Evolutionary conservation across 202 grass and related monocot species (phyloP).

Genomic region (Panicum hallii): DNA sequence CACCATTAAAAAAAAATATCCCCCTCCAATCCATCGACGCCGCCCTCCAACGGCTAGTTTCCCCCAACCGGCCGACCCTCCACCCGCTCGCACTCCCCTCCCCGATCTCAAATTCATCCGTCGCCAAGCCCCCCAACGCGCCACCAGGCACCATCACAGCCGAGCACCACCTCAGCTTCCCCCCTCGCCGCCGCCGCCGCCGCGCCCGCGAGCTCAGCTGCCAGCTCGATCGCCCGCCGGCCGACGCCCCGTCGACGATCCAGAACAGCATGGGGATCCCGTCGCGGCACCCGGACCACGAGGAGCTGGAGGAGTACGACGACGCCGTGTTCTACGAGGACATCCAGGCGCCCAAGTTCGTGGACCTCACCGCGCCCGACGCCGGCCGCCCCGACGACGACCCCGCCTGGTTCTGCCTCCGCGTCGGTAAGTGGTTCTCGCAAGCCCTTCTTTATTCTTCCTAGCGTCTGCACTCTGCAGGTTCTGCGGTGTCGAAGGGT

Average conservation of each 20-base stretch:
- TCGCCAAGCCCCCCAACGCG: background rate
- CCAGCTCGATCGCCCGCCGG: background rate
- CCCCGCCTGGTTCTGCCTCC: slow-evolving; percentile 91
- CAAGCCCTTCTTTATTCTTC: background rate
- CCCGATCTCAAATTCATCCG: slow-evolving; percentile 46
- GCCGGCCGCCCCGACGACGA: slow-evolving; percentile 52
- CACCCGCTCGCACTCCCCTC: background rate
- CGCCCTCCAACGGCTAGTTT: slow-evolving; percentile 78
- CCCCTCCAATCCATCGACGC: slow-evolving; percentile 1
- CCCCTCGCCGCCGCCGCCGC: background rate
- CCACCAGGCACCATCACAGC: slow-evolving; percentile 10
- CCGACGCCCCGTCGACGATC: background rate
- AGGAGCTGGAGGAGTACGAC: slow-evolving; percentile 26
- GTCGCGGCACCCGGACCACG: slow-evolving; percentile 25
- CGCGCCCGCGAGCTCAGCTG: slow-evolving; percentile 8
- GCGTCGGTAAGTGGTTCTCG: slow-evolving; percentile 60
- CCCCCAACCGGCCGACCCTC: background rate
- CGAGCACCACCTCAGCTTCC: background rate
- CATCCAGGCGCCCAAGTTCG: slow-evolving; percentile 91
- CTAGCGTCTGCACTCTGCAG: background rate
- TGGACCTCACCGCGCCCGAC: slow-evolving; percentile 84
- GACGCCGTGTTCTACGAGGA: slow-evolving; percentile 83
- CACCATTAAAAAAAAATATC: background rate
- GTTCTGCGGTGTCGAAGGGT: background rate
- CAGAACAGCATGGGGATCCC: slow-evolving; percentile 50